Base-by-base conservation (phyloP, 495 filamentous ascomycete species). In the Podospora pseudopauciseta region DNA sequence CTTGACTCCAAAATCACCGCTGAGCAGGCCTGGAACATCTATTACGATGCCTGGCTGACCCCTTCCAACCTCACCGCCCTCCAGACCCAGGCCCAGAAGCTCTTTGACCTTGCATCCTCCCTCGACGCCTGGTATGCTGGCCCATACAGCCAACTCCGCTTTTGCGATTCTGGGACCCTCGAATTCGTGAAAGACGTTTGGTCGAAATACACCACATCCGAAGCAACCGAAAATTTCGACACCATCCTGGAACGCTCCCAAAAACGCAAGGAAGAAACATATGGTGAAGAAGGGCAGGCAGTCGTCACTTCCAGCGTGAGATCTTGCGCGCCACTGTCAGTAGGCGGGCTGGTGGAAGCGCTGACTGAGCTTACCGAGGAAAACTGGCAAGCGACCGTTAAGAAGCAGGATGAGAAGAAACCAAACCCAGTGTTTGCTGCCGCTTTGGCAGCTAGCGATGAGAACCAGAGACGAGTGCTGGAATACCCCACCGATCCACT, bases 11-110 rank as follows among this genome's bases (percentile, higher is more conserved):
- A 58, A 18, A 64, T 68, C 11, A 69, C 76, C 15, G 18, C 58
- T 30, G 65, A 69, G 2, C 58, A 67, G 26, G 74, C 86, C 11
- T 89, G 85, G 86, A 78, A 83, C 49, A 80, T 87, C 65, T 88
- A 83, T 68, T 87, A 87, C 68, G 77, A 88, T 69, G 57, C 84
- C 27, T 80, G 79, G 63, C 71, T 89, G 5, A 76, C 82, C 67
- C 64, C 76, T 0, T 44, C 74, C 60, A 74, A 81, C 28, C 62
- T 80, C 16, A 32, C 72, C 5, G 60, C 82, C 6, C 72, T 85
- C 13, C 64, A 69, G 1, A 32, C 16, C 16, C 85, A 86, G 49
- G 70, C 79, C 0, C 60, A 67, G 26, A 84, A 80, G 65, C 79
- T 89, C 7, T 57, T 71, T 9, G 56, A 61, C 0, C 34, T 81